Evolutionary conservation across 805 yeast genomes (phyloP), one percentile per base, ranked within the genome.

Genomic region (Teunomyces atbi): DNA sequence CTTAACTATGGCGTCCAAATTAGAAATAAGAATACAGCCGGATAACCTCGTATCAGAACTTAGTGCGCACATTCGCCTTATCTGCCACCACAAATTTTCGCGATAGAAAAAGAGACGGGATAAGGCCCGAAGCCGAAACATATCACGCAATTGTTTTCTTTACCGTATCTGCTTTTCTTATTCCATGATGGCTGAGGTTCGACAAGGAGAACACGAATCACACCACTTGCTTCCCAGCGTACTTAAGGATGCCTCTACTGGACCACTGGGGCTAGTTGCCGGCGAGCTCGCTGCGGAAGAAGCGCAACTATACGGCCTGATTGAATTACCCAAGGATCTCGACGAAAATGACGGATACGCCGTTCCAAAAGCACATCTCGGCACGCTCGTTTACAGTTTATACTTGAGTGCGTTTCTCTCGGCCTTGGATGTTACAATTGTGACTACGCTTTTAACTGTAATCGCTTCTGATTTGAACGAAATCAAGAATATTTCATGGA

Each of bases 391-490:
- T 6, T 53, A 61, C 4, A 60, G 67, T 18, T 54, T 70, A 34
- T 71, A 60, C 51, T 60, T 66, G 63, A 69, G 69, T 3, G 51
- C 79, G 0, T 83, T 80, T 53, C 66, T 85, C 33, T 81, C 87
- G 2, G 82, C 91, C 0, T 60, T 84, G 47, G 92, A 85, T 57
- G 73, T 79, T 15, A 84, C 91, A 3, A 39, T 85, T 20, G 83
- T 85, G 13, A 77, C 89, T 0, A 84, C 90, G 0, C 64, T 84
- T 21, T 65, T 84, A 55, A 72, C 86, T 1, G 76, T 77, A 23
- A 84, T 85, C 45, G 87, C 89, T 1, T 81, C 87, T 1, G 89
- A 84, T 54, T 76, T 85, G 56, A 68, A 83, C 52, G 83, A 82
- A 0, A 68, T 84, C 37, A 80, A 82, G 3, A 77, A 77, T 50